Base-by-base conservation (phyloP, 257 asterid genomes). In the Gynochthodes officinalis region DNA sequence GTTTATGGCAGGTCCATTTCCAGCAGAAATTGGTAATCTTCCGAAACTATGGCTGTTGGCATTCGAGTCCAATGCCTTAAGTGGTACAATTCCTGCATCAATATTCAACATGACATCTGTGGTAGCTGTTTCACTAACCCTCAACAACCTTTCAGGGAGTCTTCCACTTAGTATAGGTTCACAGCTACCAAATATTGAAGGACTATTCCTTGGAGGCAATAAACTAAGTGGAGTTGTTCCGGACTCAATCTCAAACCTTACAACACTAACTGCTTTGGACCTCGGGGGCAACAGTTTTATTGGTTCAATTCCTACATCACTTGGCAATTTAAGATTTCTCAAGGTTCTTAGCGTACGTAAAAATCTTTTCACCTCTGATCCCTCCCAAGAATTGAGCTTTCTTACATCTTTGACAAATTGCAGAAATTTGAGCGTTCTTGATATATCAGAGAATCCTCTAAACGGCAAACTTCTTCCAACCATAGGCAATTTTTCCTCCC, bases 11-110 rank as follows among this genome's bases (percentile, higher is more conserved):
- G 64, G 73, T 7, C 10, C 10, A 14, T 16, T 69, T n/a, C 73
- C 73, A n/a, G 7, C 11, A 1, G 73, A 35, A 23, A n/a, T 69
- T 16, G 64, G 73, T 0, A 69, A 69, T 37, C 64, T 69, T 13
- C 35, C 23, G 30, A 69, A 28, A 15, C 52, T 69, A n/a, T n/a
- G n/a, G n/a, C 0, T 0, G 2, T 11, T 0, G 0, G 2, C 23
- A 10, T 69, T 0, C 0, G 0, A n/a, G 53, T 12, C n/a, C 16
- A 15, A 35, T 5, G 12, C 0, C 27, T 7, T 52, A 11, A 69
- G 73, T 50, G 73, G 73, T 37, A 37, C 62, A 12, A 69, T 69
- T 13, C 63, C 63, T 5, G 3, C 6, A 32, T 33, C 27, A 15
- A 6, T 69, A 69, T 69, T 69, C 30, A 69, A 69, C 49, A n/a